Conservation (phyloP, 2,329 filamentous ascomycete genomes). For the Trichoderma sp. region DNA sequence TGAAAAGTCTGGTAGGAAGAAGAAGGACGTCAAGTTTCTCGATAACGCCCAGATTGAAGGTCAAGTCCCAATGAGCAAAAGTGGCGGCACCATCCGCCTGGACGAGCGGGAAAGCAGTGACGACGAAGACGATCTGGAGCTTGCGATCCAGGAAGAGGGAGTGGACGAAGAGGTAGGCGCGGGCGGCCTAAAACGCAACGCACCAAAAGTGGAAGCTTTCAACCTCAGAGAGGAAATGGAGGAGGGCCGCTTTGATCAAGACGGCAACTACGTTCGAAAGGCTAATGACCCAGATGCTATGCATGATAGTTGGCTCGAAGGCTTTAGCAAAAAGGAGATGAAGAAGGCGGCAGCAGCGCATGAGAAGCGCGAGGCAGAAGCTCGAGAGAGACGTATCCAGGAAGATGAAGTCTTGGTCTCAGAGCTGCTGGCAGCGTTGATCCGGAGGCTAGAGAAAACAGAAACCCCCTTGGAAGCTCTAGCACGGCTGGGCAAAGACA, state of each 20-base stretch:
- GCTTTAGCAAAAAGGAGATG: slow-evolving; percentile 91
- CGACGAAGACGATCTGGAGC: slow-evolving; percentile 67
- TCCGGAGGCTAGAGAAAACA: slow-evolving; percentile 69
- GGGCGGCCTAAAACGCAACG: slow-evolving; percentile 87
- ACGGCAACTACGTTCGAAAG: slow-evolving; percentile 88
- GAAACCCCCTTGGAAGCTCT: slow-evolving; percentile 90
- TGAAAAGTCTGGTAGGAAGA: slow-evolving; percentile 53
- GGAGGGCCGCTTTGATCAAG: slow-evolving; percentile 86
- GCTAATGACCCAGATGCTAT: slow-evolving; percentile 83
- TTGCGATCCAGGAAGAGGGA: slow-evolving; percentile 69
- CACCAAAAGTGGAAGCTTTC: slow-evolving; percentile 92
- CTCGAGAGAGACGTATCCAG: slow-evolving; percentile 65
- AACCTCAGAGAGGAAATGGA: slow-evolving; percentile 90
- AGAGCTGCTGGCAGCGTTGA: slow-evolving; percentile 72
- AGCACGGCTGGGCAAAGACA: slow-evolving; percentile 70
- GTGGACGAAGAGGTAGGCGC: slow-evolving; percentile 87
- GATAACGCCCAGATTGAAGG: slow-evolving; percentile 69
- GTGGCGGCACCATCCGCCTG: slow-evolving; percentile 68
- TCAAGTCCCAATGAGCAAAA: slow-evolving; percentile 70
- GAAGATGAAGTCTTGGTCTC: slow-evolving; percentile 73
- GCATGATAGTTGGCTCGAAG: slow-evolving; percentile 91
- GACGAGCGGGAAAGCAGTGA: slow-evolving; percentile 57
- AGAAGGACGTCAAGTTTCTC: slow-evolving; percentile 60
- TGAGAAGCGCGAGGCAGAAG: slow-evolving; percentile 77
- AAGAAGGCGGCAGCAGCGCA: slow-evolving; percentile 82